Base-by-base conservation (phyloP, 2,329 filamentous ascomycete genomes). In the Hypoxylon sp. region DNA sequence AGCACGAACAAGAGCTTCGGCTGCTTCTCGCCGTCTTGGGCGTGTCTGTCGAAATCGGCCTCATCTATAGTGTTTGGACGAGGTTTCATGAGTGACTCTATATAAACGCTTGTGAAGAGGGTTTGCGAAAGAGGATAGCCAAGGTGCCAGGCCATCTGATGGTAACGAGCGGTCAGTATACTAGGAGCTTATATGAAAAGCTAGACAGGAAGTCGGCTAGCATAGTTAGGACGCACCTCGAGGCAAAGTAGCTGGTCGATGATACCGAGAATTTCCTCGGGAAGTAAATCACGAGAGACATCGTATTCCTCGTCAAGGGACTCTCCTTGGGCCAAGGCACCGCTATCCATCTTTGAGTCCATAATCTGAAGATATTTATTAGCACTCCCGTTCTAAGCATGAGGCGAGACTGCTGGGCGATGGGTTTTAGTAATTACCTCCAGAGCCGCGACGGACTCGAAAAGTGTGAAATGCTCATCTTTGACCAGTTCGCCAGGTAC, bases 281-380 rank as follows among this genome's bases (percentile, higher is more conserved):
- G 91, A 13, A 89, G 81, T 41, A 97, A 80, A 6, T 85, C 81
- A 48, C 84, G 82, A 44, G 86, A 81, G 41, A 93, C 87, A 73
- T 97, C 90, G 77, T 94, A 97, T 52, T 91, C 85, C 67, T 94
- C 90, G 62, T 97, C 92, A 32, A 94, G 85, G n/a, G 89, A 88
- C 73, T 97, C 92, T 28, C 89, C 91, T 6, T 90, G 87, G 19
- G 87, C 84, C 6, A 96, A 82, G 68, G 90, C 93, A 26, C 95
- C 95, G 74, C 93, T 97, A 78, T 99, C 95, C 95, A 99, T 99
- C 79, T 98, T 99, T 0, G 92, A 89, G 74, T 99, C 95, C 92
- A 97, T 97, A 71, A 99, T 97, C 95, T 99, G 72, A 54, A 54
- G 19, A 19, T 37, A 22, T 52, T 10, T 28, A 5, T 65, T 41